Evolutionary conservation across 495 filamentous ascomycete species (phyloP), one percentile per base, ranked within the genome.

Genomic region (Penicillium atrosanguineum): DNA sequence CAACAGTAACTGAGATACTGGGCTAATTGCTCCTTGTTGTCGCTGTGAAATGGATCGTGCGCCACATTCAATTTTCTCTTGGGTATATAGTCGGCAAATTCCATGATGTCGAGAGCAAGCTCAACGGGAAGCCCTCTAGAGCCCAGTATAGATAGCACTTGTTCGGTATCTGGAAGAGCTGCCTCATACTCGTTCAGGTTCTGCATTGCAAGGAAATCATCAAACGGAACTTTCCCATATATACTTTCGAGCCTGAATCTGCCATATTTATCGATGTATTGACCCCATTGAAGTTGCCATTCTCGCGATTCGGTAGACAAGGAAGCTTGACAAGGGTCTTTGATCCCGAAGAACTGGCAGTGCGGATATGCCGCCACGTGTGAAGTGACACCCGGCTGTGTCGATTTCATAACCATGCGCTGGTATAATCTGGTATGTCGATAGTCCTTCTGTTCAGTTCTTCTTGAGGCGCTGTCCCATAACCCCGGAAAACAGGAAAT

Each of bases 1-100:
- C 62, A 64, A 26, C 62, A 59, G 31, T 50, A 56, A 19, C 12
- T 62, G 18, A 64, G 52, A 26, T 64, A 59, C 15, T 39, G 25
- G 9, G 9, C 19, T 8, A 64, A 16, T 36, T 50, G 52, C 19
- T 41, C 18, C 1, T 50, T 51, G n/a, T 62, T 64, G 12, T 21
- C 42, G 7, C 41, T 46, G 28, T 64, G 62, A 11, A 64, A 50
- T n/a, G 62, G 62, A 48, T 64, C 62, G 42, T 62, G 55, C 1
- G 55, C 44, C 14, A 50, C 29, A 4, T 28, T 40, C 7, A 62
- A 39, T 48, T 48, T 28, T 3, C 49, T 19, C 19, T 37, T 19
- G 5, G 50, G 4, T 7, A 47, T 34, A 44, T 63, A 63, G 5
- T 48, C 46, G 15, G 53, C 50, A 9, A 54, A 18, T 8, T 53